A percentile compares a stretch with the other conserved stretches of the same genome.
phyloP scores from a whole-genome alignment of 805 yeast genomes.

The Lipomyces yamadae region DNA sequence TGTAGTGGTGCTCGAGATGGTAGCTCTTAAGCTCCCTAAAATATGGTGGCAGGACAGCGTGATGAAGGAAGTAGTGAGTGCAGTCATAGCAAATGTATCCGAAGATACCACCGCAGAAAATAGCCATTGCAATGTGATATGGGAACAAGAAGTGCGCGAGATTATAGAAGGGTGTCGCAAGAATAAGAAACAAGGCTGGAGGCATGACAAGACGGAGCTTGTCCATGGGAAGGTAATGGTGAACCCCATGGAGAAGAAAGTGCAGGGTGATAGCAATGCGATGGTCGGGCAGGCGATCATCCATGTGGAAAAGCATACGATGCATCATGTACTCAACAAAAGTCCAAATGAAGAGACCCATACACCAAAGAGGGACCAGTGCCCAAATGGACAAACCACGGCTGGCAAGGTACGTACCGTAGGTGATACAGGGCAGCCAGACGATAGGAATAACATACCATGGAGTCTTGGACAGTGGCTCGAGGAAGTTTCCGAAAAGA shows the following conservation, averaged over 20 bases:
- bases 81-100: conserved; percentile 92
- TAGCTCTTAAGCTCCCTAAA: conserved; percentile 81
- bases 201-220: conserved; percentile 92
- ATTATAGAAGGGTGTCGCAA: conserved; percentile 80
- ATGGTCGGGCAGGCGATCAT: conserved; percentile 81
- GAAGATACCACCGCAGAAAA: conserved; percentile 93
- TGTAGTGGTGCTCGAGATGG: conserved; percentile 97
- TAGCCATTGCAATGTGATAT: conserved; percentile 82
- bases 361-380: conserved; percentile 62
- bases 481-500: conserved; percentile 90
- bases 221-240: conserved; percentile 98
- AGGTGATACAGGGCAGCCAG: conserved; percentile 85
- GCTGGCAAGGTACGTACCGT: conserved; percentile 63
- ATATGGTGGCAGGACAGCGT: conserved; percentile 73
- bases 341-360: conserved; percentile 95
- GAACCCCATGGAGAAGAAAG: conserved; percentile 92
- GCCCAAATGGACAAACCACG: conserved; percentile 53
- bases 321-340: conserved; percentile 85
- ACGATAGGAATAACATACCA: conserved; percentile 90
- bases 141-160: conserved; percentile 79
- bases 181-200: conserved; percentile 75
- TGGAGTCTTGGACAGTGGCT: conserved; percentile 87
- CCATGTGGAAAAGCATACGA: conserved; percentile 92
- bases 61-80: conserved; percentile 94
- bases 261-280: conserved; percentile 77